Evolutionary conservation across 176 grass and related monocot species (phyloP).

Genomic region (Themeda triandra): DNA sequence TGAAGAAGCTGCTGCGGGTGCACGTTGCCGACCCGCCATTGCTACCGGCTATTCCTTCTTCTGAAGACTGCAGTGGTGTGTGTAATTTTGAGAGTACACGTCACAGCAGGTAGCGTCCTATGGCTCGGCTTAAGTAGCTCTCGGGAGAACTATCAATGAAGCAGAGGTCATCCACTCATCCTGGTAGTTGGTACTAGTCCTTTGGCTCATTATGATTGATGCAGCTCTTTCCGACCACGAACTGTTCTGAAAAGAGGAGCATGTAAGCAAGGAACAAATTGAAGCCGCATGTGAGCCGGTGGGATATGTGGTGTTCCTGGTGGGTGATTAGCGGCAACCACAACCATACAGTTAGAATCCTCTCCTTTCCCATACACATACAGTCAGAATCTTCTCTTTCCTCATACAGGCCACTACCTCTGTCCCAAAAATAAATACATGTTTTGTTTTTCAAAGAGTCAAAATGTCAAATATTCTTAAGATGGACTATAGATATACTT

Average conservation of each 20-base stretch:
- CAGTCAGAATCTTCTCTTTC: no score
- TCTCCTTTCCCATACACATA: no score
- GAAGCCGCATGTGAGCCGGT: neutral
- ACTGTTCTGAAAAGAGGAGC: neutral
- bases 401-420: no score
- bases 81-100: neutral
- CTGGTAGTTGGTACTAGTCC: no score
- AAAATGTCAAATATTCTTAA: no score
- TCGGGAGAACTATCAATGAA: neutral
- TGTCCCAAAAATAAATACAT: no score
- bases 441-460: no score
- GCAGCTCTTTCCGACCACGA: neutral
- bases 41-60: neutral
- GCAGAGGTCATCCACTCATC: neutral
- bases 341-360: neutral
- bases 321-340: neutral
- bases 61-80: neutral
- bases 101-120: neutral
- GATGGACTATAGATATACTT: no score
- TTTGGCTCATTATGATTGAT: conserved; percentile 11
- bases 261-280: neutral
- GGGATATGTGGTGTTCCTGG: conserved; percentile 10
- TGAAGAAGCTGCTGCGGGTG: no score
- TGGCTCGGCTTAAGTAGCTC: neutral
- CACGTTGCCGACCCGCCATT: neutral